phyloP scores from a whole-genome alignment of 495 filamentous ascomycete species.

The Neurospora africana region DNA sequence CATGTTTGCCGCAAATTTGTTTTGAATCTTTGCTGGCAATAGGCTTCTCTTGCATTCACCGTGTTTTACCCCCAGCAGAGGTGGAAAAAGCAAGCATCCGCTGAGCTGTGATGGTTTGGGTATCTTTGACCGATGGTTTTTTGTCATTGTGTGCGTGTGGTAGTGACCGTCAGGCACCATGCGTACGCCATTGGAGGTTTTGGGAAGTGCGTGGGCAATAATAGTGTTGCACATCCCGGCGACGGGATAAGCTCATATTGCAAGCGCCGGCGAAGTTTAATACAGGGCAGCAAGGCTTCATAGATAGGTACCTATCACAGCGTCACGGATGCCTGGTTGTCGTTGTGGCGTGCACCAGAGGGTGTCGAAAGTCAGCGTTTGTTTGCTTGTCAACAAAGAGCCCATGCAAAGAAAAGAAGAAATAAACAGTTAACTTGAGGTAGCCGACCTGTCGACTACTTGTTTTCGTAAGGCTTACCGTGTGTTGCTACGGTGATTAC shows the following conservation, averaged over 20 bases:
- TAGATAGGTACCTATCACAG: not conserved
- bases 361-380: not conserved
- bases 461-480: not conserved
- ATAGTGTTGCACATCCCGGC: not conserved
- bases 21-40: not conserved
- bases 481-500: not conserved
- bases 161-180: not conserved
- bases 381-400: not conserved
- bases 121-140: not conserved
- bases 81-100: not conserved
- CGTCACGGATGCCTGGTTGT: not conserved
- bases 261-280: not conserved
- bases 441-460: not conserved
- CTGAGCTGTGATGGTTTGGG: not conserved
- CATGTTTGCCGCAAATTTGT: not conserved
- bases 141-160: not conserved
- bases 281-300: not conserved
- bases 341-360: not conserved
- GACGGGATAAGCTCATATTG: not conserved
- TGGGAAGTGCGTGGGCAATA: not conserved
- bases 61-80: not conserved
- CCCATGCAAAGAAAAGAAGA: not conserved
- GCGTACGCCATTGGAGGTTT: not conserved
- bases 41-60: not conserved
- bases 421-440: not conserved